Conservation (phyloP, 1,284 basidiomycete species). For the Phylloboletellus chloephorus region DNA sequence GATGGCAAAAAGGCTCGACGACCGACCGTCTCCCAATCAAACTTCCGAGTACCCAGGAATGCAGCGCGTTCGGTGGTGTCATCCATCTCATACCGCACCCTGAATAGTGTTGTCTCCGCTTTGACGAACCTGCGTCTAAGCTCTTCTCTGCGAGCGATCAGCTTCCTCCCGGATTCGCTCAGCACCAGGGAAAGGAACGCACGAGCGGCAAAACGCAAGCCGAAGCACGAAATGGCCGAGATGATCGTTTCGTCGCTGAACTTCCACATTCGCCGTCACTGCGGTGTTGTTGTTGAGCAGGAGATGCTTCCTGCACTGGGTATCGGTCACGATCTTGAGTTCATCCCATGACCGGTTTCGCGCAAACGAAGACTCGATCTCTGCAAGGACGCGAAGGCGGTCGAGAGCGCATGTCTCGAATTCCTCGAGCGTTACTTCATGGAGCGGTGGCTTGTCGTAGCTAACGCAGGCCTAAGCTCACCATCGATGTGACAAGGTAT, state of each 20-base stretch:
- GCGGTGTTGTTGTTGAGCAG: conserved; percentile 65
- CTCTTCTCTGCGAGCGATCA: conserved; percentile 65
- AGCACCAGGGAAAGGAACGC: conserved; percentile 29
- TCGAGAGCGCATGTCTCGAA: conserved; percentile 93
- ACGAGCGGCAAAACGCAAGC: conserved; percentile 95
- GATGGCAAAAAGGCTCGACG: neutral
- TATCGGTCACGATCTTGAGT: conserved; percentile 55
- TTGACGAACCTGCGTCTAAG: conserved; percentile 86
- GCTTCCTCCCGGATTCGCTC: neutral
- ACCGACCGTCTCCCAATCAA: conserved; percentile 72
- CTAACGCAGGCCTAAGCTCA: conserved; percentile 36
- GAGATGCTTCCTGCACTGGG: conserved; percentile 67
- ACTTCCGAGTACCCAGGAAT: conserved; percentile 74
- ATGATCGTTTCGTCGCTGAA: conserved; percentile 81
- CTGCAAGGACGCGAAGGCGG: conserved; percentile 83
- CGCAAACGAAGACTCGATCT: conserved; percentile 91
- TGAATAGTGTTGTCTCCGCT: conserved; percentile 84
- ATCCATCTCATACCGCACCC: conserved; percentile 76
- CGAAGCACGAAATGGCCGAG: conserved; percentile 93
- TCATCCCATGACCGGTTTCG: conserved; percentile 80
- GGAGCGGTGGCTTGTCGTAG: conserved; percentile 82
- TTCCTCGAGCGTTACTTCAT: conserved; percentile 93
- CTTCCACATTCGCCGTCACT: conserved; percentile 43
- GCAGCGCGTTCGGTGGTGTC: conserved; percentile 54
- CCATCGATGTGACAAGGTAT: conserved; percentile 2